Base-by-base conservation (phyloP, 352 stramenopile genomes). In the Phytophthora pini region DNA sequence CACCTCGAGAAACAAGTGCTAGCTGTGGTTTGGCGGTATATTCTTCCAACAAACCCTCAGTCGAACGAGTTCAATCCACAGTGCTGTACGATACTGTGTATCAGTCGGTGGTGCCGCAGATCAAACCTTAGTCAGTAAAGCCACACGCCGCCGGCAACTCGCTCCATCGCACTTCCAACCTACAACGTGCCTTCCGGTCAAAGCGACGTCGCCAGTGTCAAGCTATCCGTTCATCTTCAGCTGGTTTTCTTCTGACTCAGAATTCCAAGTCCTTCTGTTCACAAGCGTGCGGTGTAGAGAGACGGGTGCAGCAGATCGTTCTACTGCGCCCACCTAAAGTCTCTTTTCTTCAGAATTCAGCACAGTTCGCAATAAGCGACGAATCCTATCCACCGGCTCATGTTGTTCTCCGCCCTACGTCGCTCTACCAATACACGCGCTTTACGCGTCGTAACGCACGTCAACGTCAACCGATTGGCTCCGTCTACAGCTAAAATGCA, bases 291-390 rank as follows among this genome's bases (percentile, higher is more conserved):
- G 22, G 1, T 39, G 12, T 4, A 15, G 9, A 47, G 12, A 44
- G 40, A 51, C 53, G 53, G 53, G 40, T 51, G 53, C 53, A 51
- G 53, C 53, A 60, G 41, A 36, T 51, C 40, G 0, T 31, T 60
- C 53, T 61, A 43, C 17, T 52, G 41, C 29, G 12, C 24, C 40
- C 53, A 24, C 29, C 53, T 53, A 22, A 55, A 34, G 24, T 46
- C 24, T 47, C 11, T 47, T 34, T 45, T 38, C 32, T 50, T 61
- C 24, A 55, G 60, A 63, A 68, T 63, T 68, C 60, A 57, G 60
- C 10, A 26, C 41, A 56, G 49, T 63, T 68, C 52, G 45, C 52
- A 63, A 63, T 39, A 49, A 63, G 52, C 50, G 51, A 53, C 17
- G 13, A 41, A 10, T 22, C 38, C 13, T 10, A 12, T 43, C 38